A percentile compares a stretch with the other conserved stretches of the same genome.
Conservation (phyloP, 1,139 yeast genomes). For the Suhomyces bokatorum region DNA sequence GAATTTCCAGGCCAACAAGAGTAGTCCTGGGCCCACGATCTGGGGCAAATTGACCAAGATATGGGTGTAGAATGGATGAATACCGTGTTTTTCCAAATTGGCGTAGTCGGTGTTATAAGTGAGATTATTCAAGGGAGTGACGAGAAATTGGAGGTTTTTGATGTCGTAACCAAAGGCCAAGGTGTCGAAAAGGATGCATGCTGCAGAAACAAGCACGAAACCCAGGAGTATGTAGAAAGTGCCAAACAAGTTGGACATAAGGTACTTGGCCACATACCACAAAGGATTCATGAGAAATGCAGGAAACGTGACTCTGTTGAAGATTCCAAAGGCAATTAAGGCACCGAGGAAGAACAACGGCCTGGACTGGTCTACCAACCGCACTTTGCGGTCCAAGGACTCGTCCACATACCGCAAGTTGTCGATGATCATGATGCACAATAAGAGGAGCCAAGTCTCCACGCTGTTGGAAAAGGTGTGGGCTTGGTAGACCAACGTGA, state of each 20-base stretch:
- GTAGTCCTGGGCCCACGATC: conserved; percentile 72
- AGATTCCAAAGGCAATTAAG: conserved; percentile 64
- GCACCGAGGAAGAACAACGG: conserved; percentile 48
- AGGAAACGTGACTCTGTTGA: conserved; percentile 82
- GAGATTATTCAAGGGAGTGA: conserved; percentile 78
- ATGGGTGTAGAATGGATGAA: conserved; percentile 80
- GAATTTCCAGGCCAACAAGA: conserved; percentile 42
- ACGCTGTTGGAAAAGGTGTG: conserved; percentile 87
- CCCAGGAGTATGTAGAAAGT: conserved; percentile 28
- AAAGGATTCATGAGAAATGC: conserved; percentile 71
- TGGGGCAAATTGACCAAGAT: conserved; percentile 73
- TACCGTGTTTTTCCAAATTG: conserved; percentile 76
- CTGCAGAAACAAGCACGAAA: conserved; percentile 32
- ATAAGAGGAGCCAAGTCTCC: conserved; percentile 70
- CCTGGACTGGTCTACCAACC: conserved; percentile 9
- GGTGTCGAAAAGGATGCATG: conserved; percentile 53
- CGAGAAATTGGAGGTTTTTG: conserved; percentile 20
- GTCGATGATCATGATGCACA: conserved; percentile 53
- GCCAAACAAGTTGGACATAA: conserved; percentile 29
- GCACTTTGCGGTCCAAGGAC: conserved; percentile 10
- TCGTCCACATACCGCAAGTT: conserved; percentile 39
- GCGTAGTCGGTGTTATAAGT: conserved; percentile 59
- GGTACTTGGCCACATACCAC: conserved; percentile 38
- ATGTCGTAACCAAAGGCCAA: conserved; percentile 5
- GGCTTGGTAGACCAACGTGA: conserved; percentile 77